Conservation (phyloP, 2,329 filamentous ascomycete species). For the Neofusicoccum kwambonambiense region DNA sequence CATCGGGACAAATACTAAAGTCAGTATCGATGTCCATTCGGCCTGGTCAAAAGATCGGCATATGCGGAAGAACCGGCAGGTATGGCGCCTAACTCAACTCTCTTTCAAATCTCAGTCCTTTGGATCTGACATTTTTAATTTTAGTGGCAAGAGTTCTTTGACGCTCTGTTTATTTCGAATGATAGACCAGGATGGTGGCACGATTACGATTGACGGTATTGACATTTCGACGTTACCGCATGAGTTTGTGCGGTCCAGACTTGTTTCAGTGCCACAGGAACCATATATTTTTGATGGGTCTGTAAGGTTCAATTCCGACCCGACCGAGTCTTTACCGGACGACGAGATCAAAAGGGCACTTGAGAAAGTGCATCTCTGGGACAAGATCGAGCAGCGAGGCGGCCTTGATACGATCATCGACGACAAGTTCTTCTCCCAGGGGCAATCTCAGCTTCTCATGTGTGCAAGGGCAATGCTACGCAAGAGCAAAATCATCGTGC, state of each 20-base stretch:
- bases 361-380: slow-evolving; percentile 47
- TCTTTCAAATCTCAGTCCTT: background rate
- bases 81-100: slow-evolving; percentile 22
- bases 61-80: slow-evolving; percentile 56
- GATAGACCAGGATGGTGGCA: slow-evolving; percentile 44
- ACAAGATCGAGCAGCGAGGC: slow-evolving; percentile 35
- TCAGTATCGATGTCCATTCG: slow-evolving; percentile 48
- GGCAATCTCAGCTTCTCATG: slow-evolving; percentile 64
- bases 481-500: slow-evolving; percentile 28
- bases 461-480: slow-evolving; percentile 59
- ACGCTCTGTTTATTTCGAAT: slow-evolving; percentile 51
- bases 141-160: slow-evolving; percentile 53
- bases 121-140: slow-evolving; percentile 24
- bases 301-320: slow-evolving; percentile 52
- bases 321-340: slow-evolving; percentile 37
- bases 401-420: slow-evolving; percentile 18
- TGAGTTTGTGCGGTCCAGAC: slow-evolving; percentile 45
- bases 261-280: slow-evolving; percentile 54
- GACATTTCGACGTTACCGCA: slow-evolving; percentile 47
- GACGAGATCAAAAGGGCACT: slow-evolving; percentile 45
- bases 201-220: slow-evolving; percentile 48
- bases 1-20: slow-evolving; percentile 41
- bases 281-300: slow-evolving; percentile 50
- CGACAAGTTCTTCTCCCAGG: slow-evolving; percentile 31
- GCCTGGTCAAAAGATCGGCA: slow-evolving; percentile 49